Evolutionary conservation across 2,329 filamentous ascomycete genomes (phyloP).

Genomic region (Talaromyces rugulosus): DNA sequence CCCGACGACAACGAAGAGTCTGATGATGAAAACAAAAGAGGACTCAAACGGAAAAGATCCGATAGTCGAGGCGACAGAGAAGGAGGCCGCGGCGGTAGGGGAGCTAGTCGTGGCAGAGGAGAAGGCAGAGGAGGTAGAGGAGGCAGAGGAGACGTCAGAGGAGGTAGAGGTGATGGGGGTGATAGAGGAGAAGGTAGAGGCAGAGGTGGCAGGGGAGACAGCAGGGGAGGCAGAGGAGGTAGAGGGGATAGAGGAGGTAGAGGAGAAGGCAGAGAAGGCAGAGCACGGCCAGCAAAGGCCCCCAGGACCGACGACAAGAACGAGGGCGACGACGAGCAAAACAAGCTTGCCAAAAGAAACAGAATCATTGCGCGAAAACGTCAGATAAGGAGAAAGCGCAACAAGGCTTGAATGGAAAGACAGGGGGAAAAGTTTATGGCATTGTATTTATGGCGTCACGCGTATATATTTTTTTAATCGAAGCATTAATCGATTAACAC

Average conservation of each 20-base stretch:
- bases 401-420: constrained; percentile 29
- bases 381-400: constrained; percentile 64
- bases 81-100: constrained; percentile 6
- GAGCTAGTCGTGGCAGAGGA: not conserved
- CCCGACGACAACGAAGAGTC: constrained; percentile 20
- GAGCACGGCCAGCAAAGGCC: constrained; percentile 5
- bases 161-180: not conserved
- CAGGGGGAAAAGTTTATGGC: not conserved
- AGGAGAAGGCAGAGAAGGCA: not conserved
- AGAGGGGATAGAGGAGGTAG: constrained; percentile 14
- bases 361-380: constrained; percentile 84
- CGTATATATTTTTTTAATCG: not conserved
- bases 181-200: constrained; percentile 8
- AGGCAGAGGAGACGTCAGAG: constrained; percentile 14
- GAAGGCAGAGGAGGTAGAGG: constrained; percentile 8
- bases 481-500: not conserved
- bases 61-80: constrained; percentile 6
- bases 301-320: constrained; percentile 12
- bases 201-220: not conserved
- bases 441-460: not conserved
- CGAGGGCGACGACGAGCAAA: constrained; percentile 27
- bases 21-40: constrained; percentile 14
- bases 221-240: constrained; percentile 6
- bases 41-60: constrained; percentile 35
- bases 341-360: constrained; percentile 60